Evolutionary conservation across 208 protist genomes (phyloP).

Genomic region (Lotmaria passim): DNA sequence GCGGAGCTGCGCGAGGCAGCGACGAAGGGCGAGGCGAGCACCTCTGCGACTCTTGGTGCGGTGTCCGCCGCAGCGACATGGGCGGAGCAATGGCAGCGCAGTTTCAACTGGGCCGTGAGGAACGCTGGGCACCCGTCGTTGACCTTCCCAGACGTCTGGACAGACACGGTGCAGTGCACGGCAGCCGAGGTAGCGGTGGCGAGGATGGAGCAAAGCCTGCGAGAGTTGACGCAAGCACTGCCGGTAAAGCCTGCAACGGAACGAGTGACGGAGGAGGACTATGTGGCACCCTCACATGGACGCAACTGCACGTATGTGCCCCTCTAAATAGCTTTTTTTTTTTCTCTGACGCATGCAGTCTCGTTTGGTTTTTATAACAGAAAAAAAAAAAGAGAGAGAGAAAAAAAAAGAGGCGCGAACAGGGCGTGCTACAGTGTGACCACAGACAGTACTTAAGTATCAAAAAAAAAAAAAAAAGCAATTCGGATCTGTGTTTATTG

Average conservation of each 20-base stretch:
- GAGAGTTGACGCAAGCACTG: neutral
- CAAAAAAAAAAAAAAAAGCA: too few species aligned
- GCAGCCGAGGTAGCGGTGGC: neutral
- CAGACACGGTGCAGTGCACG: neutral
- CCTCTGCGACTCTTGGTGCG: neutral
- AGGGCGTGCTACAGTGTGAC: neutral
- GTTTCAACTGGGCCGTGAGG: conserved; percentile 65
- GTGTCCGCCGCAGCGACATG: neutral
- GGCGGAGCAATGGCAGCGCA: conserved; percentile 40
- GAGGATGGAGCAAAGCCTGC: conserved; percentile 10
- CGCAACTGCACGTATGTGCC: neutral
- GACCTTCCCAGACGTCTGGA: conserved; percentile 24
- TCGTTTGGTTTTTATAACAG: neutral
- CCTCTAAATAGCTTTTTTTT: neutral
- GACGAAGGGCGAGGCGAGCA: neutral
- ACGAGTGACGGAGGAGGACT: neutral
- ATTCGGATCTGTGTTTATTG: too few species aligned
- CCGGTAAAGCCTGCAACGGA: neutral
- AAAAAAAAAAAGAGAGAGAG: too few species aligned
- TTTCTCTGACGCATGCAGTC: neutral
- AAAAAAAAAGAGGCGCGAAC: neutral
- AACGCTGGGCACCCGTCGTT: conserved; percentile 49
- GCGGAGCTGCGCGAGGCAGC: neutral
- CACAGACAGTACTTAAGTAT: neutral
- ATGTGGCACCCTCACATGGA: too few species aligned